Percentiles rank a stretch among this genome's conserved stretches.
phyloP scores from a whole-genome alignment of 2,329 filamentous ascomycete genomes.

The Scytalidium lignicola region DNA sequence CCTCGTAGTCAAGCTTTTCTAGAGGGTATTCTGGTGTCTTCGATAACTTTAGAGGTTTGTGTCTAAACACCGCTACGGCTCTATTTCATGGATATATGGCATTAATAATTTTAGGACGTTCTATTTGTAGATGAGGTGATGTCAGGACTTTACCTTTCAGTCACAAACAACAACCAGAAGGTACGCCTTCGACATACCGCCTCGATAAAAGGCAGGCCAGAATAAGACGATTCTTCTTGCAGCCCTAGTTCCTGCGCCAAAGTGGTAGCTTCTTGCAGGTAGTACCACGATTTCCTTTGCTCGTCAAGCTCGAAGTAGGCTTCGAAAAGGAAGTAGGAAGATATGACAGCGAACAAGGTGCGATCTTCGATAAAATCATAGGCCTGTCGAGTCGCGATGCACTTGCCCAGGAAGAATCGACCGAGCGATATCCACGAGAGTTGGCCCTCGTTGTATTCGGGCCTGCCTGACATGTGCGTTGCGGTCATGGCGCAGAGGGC shows the following conservation, averaged over 20 bases:
- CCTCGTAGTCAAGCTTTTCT: conserved; percentile 7
- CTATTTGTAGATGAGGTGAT: too few relatives aligned
- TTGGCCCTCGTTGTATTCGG: conserved; percentile 19
- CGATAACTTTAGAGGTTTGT: conserved; percentile 24
- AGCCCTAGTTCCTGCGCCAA: conserved; percentile 24
- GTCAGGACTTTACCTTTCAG: conserved; percentile 16
- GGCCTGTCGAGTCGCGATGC: conserved; percentile 19
- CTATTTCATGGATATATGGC: conserved; percentile 7
- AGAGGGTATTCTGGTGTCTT: conserved; percentile 20
- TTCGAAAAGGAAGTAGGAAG: conserved; percentile 30
- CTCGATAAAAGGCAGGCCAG: conserved; percentile 3
- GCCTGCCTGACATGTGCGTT: conserved; percentile 11
- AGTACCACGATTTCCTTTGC: conserved; percentile 31
- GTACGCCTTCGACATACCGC: conserved; percentile 20
- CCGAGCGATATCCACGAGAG: not conserved
- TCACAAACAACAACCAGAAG: conserved; percentile 27
- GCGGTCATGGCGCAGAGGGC: conserved; percentile 27
- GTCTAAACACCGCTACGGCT: conserved; percentile 27
- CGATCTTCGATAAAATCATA: conserved; percentile 23
- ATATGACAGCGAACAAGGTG: conserved; percentile 24
- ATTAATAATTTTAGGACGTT: not conserved
- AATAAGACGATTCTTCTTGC: conserved; percentile 26
- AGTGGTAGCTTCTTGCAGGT: conserved; percentile 26
- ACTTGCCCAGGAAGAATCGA: conserved; percentile 18
- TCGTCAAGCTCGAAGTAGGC: conserved; percentile 27